These are phyloP conservation scores for Capsella rubella DNA, from an alignment of 441 rosid genomes.

Conservation along the genomic window DNA sequence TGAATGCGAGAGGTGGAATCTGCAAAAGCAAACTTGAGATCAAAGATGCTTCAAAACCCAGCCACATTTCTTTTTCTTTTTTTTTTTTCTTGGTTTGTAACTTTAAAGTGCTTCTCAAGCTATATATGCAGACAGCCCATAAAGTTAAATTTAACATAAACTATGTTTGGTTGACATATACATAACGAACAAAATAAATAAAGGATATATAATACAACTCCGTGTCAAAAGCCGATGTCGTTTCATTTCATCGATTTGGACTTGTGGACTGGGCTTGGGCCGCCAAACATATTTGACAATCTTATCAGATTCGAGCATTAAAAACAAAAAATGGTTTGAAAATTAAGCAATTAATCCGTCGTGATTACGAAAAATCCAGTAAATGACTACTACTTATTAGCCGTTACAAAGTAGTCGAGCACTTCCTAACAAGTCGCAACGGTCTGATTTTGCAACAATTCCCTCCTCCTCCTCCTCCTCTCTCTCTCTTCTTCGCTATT, in stretches of 20 bases:
- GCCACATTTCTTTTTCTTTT: background rate
- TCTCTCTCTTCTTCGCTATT: background rate
- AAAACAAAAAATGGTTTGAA: background rate
- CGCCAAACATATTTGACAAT: background rate
- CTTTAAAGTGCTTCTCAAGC: background rate
- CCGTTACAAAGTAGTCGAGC: slow-evolving; percentile 72
- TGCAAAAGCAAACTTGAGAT: background rate
- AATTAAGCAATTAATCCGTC: slow-evolving; percentile 10
- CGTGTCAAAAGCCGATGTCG: background rate
- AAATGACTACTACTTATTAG: slow-evolving; percentile 46
- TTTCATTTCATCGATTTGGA: background rate
- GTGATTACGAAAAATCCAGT: slow-evolving; percentile 30
- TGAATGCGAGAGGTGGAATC: background rate
- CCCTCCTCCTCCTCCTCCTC: slow-evolving; percentile 24
- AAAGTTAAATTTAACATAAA: background rate
- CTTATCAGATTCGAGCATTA: background rate
- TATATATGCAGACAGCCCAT: background rate
- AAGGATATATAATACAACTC: background rate
- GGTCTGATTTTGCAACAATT: slow-evolving; percentile 43
- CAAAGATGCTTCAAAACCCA: slow-evolving; percentile 4
- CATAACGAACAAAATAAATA: background rate
- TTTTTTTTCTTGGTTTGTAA: background rate
- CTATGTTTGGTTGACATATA: background rate
- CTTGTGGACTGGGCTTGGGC: slow-evolving; percentile 38
- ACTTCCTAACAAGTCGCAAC: slow-evolving; percentile 57